A percentile compares a stretch with the other conserved stretches of the same genome.
Conservation (phyloP, 2,329 filamentous ascomycete species). For the Pyrenochaeta sp. region DNA sequence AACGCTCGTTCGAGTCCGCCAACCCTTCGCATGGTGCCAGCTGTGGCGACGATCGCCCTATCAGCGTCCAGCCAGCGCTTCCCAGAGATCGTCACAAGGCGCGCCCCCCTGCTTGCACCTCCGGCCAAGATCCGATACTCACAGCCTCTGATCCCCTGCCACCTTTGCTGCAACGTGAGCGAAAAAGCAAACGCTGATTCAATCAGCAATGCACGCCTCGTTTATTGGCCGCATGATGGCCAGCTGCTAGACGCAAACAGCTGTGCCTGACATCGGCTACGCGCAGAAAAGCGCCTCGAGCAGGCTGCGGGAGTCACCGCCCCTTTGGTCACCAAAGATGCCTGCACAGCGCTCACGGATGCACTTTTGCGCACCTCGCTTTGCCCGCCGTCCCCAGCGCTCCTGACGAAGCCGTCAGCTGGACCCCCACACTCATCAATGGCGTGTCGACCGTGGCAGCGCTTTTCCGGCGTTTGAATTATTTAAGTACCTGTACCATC, state of each 20-base stretch:
- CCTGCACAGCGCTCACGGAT: conserved; percentile 33
- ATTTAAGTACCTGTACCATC: conserved; percentile 48
- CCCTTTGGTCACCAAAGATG: conserved; percentile 40
- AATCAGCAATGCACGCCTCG: conserved; percentile 29
- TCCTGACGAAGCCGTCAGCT: conserved; percentile 46
- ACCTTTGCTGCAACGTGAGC: conserved; percentile 26
- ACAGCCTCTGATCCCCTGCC: conserved; percentile 32
- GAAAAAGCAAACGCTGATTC: conserved; percentile 43
- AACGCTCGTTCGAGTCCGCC: conserved; percentile 41
- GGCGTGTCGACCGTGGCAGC: conserved; percentile 21
- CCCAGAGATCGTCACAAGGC: conserved; percentile 49
- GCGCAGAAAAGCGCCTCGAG: conserved; percentile 34
- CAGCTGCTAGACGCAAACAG: conserved; percentile 33
- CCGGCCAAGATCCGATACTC: conserved; percentile 43
- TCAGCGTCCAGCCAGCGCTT: conserved; percentile 30
- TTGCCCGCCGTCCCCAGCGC: conserved; percentile 39
- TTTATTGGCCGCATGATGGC: conserved; percentile 34
- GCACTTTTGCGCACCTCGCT: conserved; percentile 35
- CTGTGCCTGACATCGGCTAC: conserved; percentile 46
- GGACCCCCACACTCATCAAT: conserved; percentile 47
- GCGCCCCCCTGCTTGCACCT: conserved; percentile 36
- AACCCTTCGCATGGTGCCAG: conserved; percentile 42
- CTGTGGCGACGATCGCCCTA: conserved; percentile 41
- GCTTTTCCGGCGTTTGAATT: conserved; percentile 35
- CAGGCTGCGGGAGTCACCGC: conserved; percentile 39